These are phyloP conservation scores for Boletellus deceptivus DNA, from an alignment of 1,284 basidiomycete genomes.

Conservation along the genomic window DNA sequence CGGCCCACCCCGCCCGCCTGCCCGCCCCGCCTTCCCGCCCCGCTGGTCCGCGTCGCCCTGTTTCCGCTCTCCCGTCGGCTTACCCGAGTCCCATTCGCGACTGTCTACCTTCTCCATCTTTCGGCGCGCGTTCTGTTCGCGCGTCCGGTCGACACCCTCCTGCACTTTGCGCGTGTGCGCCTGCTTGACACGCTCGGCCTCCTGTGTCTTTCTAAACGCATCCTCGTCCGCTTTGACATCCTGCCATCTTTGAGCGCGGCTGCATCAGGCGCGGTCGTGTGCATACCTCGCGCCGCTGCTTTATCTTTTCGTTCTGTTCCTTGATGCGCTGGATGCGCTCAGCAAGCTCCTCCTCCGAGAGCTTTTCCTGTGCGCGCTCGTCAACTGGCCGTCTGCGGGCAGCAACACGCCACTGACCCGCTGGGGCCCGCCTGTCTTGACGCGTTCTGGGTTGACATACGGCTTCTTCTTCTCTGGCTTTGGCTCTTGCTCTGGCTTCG, in stretches of 20 bases:
- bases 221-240: slow-evolving; percentile 77
- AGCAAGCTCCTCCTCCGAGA: slow-evolving; percentile 66
- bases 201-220: slow-evolving; percentile 67
- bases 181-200: slow-evolving; percentile 52
- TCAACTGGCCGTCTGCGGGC: slow-evolving; percentile 7
- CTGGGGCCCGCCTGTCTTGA: slow-evolving; percentile 74
- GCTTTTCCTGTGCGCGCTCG: slow-evolving; percentile 57
- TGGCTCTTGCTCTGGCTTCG: not conserved
- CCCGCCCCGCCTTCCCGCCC: slow-evolving; percentile 26
- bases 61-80: slow-evolving; percentile 49
- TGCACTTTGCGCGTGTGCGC: slow-evolving; percentile 63
- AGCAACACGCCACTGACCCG: slow-evolving; percentile 45
- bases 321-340: slow-evolving; percentile 73
- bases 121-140: slow-evolving; percentile 71
- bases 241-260: slow-evolving; percentile 35
- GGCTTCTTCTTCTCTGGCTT: slow-evolving; percentile 49
- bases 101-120: slow-evolving; percentile 75
- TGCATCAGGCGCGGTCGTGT: not conserved
- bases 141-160: slow-evolving; percentile 60
- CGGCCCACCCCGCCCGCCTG: too few relatives aligned
- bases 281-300: slow-evolving; percentile 65
- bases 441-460: slow-evolving; percentile 74
- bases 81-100: slow-evolving; percentile 84
- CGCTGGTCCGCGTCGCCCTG: slow-evolving; percentile 20
- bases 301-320: slow-evolving; percentile 80